Conservation (phyloP, 202 grass and related monocot genomes). For the Elaeis oleifera region DNA sequence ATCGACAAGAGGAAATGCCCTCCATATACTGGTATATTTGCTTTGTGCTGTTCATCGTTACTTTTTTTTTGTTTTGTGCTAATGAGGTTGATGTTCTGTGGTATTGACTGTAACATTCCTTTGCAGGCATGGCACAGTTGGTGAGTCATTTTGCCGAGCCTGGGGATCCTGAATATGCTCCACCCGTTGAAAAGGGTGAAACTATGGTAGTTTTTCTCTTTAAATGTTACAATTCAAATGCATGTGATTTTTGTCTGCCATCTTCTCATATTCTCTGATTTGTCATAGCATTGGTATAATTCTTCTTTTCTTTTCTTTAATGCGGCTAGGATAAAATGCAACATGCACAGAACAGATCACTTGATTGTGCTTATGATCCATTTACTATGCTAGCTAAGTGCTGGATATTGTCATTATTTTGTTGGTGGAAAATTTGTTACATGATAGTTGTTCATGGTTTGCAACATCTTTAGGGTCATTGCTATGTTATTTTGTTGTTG, state of each 20-base stretch:
- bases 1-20: constrained; percentile 62
- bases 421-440: no score
- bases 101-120: not conserved
- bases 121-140: constrained; percentile 57
- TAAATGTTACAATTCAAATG: not conserved
- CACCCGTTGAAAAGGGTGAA: constrained; percentile 40
- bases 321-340: no score
- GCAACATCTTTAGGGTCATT: no score
- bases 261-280: not conserved
- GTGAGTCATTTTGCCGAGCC: constrained; percentile 45
- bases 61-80: not conserved
- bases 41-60: not conserved
- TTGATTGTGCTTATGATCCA: no score
- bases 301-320: no score
- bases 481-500: no score
- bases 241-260: not conserved
- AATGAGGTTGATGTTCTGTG: not conserved
- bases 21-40: constrained; percentile 34
- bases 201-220: constrained; percentile 29
- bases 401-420: no score
- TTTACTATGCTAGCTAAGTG: no score
- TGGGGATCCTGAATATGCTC: constrained; percentile 45
- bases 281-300: no score
- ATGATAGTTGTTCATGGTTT: no score
- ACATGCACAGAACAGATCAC: no score